Conservation (phyloP, 306 rosid genomes). For the Rosa persica region DNA sequence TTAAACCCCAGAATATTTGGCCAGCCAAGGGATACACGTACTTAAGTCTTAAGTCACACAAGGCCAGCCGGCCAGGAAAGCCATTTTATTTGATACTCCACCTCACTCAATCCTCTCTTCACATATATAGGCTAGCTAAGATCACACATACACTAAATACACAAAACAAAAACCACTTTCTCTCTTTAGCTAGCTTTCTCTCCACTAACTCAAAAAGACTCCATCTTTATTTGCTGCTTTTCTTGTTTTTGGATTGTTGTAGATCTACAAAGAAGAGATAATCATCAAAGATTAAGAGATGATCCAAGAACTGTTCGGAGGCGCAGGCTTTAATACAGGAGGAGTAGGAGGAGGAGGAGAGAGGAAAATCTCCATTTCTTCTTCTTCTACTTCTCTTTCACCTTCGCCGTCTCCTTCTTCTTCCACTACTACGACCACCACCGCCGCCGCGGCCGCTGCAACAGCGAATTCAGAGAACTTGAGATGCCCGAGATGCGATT, state of each 20-base stretch:
- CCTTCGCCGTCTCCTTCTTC: slow-evolving; percentile 34
- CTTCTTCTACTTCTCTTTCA: slow-evolving; percentile 40
- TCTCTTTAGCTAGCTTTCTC: slow-evolving; percentile 44
- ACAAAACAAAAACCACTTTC: slow-evolving; percentile 53
- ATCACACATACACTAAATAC: slow-evolving; percentile 22
- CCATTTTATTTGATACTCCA: slow-evolving; percentile 30
- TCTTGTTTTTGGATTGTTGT: slow-evolving; percentile 74
- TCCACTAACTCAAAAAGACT: slow-evolving; percentile 72
- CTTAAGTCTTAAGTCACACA: slow-evolving; percentile 38
- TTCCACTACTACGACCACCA: slow-evolving; percentile 11
- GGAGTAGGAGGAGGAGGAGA: slow-evolving; percentile 35
- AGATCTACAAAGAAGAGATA: slow-evolving; percentile 53
- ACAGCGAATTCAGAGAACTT: slow-evolving; percentile 49
- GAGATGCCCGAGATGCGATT: slow-evolving; percentile 76
- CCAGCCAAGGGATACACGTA: slow-evolving; percentile 33
- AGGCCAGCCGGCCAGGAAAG: slow-evolving; percentile 34
- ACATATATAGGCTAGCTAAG: slow-evolving; percentile 16
- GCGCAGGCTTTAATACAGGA: slow-evolving; percentile 37
- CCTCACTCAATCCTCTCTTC: slow-evolving; percentile 19
- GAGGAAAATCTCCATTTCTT: slow-evolving; percentile 52
- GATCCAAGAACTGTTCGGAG: slow-evolving; percentile 93
- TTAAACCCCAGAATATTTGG: slow-evolving; percentile 36
- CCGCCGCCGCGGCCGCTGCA: not conserved
- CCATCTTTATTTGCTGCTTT: slow-evolving; percentile 28
- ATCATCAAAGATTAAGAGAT: slow-evolving; percentile 36